These are phyloP conservation scores for Suhomyces maxii DNA, from an alignment of 1,139 yeast species.

Conservation along the genomic window DNA sequence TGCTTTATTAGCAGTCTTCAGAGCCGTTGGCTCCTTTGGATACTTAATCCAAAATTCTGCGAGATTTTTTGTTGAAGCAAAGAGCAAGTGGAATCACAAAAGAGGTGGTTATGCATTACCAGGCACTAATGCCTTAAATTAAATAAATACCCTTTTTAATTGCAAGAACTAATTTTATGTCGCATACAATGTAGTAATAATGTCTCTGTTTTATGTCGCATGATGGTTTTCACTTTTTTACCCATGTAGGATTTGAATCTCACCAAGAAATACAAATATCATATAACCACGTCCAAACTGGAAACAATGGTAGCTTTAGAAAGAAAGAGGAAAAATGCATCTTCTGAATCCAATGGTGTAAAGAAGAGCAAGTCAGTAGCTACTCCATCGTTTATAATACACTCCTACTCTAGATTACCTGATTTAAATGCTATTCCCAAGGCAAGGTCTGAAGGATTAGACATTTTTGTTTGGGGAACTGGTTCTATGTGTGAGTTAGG, in stretches of 20 bases:
- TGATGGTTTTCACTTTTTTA: background rate
- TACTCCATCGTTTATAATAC: constrained; percentile 46
- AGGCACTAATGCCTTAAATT: constrained; percentile 34
- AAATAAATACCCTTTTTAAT: background rate
- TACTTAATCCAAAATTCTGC: constrained; percentile 53
- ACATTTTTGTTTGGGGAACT: constrained; percentile 90
- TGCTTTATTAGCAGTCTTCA: constrained; percentile 73
- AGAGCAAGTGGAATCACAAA: constrained; percentile 44
- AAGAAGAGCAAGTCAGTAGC: constrained; percentile 35
- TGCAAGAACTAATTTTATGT: background rate
- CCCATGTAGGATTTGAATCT: background rate
- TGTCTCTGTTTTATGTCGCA: background rate
- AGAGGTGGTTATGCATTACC: constrained; percentile 41
- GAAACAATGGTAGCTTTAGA: constrained; percentile 45
- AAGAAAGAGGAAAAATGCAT: constrained; percentile 35
- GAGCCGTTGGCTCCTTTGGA: constrained; percentile 75
- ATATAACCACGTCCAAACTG: background rate
- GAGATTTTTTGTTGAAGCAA: constrained; percentile 41
- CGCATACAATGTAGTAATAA: background rate
- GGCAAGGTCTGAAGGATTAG: constrained; percentile 50
- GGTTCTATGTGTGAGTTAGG: constrained; percentile 98
- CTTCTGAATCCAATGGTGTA: constrained; percentile 16
- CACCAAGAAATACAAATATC: constrained; percentile 1
- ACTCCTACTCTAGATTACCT: constrained; percentile 50
- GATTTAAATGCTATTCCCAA: constrained; percentile 43